Percentiles rank a stretch among this genome's conserved stretches.
phyloP scores from a whole-genome alignment of 2,329 filamentous ascomycete genomes.

The Nemania serpens region DNA sequence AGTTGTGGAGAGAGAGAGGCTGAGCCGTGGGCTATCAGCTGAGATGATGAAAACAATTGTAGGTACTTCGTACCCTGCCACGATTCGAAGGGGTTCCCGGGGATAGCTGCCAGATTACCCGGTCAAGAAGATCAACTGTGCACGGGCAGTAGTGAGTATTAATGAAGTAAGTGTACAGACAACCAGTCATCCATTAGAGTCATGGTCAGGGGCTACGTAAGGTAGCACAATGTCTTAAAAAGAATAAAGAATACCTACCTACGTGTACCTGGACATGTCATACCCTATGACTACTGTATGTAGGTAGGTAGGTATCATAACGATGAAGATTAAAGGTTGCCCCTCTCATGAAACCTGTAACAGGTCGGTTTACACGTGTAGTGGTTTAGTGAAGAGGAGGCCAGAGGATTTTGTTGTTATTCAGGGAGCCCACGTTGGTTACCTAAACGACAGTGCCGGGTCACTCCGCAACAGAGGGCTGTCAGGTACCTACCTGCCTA shows the following conservation, averaged over 20 bases:
- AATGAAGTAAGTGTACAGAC: no score
- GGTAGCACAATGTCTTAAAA: no score
- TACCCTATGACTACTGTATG: no score
- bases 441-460: background rate
- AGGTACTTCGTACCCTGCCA: background rate
- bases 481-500: background rate
- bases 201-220: no score
- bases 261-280: no score
- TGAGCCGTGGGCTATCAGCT: slow-evolving; percentile 35
- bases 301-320: no score
- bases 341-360: background rate
- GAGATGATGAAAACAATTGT: slow-evolving; percentile 29
- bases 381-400: background rate
- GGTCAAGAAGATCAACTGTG: no score
- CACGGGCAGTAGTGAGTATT: no score
- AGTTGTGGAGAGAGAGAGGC: slow-evolving; percentile 20
- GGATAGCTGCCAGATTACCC: background rate
- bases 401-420: background rate
- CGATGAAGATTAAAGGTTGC: no score
- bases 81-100: background rate
- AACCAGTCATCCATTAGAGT: no score
- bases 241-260: no score
- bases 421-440: no score
- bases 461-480: slow-evolving; percentile 1
- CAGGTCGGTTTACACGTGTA: background rate